Evolutionary conservation across 805 yeast genomes (phyloP), one percentile per base, ranked within the genome.

Genomic region (Metschnikowia corniflorae): DNA sequence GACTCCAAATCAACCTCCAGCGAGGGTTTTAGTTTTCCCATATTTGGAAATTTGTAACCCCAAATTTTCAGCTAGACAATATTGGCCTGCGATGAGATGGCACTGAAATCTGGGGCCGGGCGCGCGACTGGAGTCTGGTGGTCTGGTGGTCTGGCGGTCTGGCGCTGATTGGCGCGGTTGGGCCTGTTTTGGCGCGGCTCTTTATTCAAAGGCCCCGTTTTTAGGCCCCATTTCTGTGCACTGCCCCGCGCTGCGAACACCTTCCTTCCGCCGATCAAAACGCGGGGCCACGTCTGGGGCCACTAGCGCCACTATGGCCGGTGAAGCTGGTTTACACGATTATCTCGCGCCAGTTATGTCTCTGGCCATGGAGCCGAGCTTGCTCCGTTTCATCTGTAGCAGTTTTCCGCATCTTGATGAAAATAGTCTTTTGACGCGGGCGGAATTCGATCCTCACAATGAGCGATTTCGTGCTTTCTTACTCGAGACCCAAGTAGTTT

Each of bases 1-100:
- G 57, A 60, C 20, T 58, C 56, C 23, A 65, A 67, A 50, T 77
- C 78, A 9, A 77, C 75, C 35, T 62, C 35, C 2, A 33, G 29
- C 10, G 44, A 38, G 2, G 33, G 32, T 17, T 42, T 44, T 22
- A 44, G 28, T 33, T 44, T 46, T 16, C 49, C 50, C 50, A 46
- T 46, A 2, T 14, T 10, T 28, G 21, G 16, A 21, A 5, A n/a
- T n/a, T n/a, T n/a, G n/a, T n/a, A n/a, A n/a, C n/a, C n/a, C 2
- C n/a, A n/a, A n/a, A n/a, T n/a, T n/a, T n/a, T n/a, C n/a, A n/a
- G n/a, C 9, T 20, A 20, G 27, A 12, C 15, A 16, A 27, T 3
- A 13, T n/a, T 12, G 24, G 13, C 16, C 13, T 12, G 17, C 4
- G 25, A 7, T 16, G 18, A 15, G 19, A 8, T 14, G 15, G 4